phyloP scores from a whole-genome alignment of 2,329 filamentous ascomycete genomes.

The Aurifilum marmelostoma region DNA sequence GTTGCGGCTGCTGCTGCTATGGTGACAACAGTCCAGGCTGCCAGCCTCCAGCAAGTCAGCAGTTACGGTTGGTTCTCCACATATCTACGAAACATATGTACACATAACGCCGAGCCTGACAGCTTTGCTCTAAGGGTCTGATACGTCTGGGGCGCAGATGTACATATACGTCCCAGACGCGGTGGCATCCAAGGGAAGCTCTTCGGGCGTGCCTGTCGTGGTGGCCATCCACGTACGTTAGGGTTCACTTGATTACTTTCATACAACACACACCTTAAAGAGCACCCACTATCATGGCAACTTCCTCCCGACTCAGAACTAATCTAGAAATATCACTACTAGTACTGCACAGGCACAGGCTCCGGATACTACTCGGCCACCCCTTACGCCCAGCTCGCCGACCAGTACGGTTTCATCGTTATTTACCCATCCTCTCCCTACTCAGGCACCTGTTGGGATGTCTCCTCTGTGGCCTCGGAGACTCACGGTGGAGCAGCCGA shows the following conservation, averaged over 20 bases:
- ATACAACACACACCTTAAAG: not conserved
- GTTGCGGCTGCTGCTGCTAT: conserved; percentile 32
- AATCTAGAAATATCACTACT: not conserved
- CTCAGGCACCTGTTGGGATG: conserved; percentile 60
- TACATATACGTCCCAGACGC: conserved; percentile 42
- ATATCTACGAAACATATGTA: not conserved
- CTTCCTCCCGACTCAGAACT: too few relatives aligned
- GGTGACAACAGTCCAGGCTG: conserved; percentile 30
- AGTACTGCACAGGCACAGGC: conserved; percentile 25
- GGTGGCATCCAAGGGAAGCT: conserved; percentile 39
- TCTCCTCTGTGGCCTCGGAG: conserved; percentile 54
- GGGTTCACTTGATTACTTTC: not conserved
- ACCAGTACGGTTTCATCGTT: conserved; percentile 58
- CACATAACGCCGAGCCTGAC: not conserved
- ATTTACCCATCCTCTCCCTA: conserved; percentile 50
- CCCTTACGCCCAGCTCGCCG: conserved; percentile 56
- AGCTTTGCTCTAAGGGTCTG: conserved; percentile 31
- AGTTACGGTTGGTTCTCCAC: conserved; percentile 32
- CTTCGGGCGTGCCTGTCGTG: conserved; percentile 47
- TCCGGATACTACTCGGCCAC: conserved; percentile 54
- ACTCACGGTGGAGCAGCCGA: conserved; percentile 56
- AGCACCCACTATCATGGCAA: too few relatives aligned
- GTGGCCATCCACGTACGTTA: conserved; percentile 58
- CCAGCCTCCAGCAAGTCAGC: conserved; percentile 36
- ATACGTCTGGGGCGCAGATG: conserved; percentile 35